Conservation (phyloP, 1,139 yeast species). For the Sugiyamaella xylanicola region DNA sequence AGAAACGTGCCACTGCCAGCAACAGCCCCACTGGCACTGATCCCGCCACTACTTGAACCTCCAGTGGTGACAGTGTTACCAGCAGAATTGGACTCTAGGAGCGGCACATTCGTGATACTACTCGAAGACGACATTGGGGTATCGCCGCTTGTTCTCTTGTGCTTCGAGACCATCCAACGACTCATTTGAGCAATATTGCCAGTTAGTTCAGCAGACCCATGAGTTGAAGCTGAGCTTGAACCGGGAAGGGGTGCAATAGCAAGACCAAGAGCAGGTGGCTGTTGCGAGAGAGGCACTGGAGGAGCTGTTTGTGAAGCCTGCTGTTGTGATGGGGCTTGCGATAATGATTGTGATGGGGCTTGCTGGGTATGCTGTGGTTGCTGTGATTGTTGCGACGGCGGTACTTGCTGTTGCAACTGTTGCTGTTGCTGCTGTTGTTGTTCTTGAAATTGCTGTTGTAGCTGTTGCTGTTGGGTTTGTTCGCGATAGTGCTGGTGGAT, state of each 20-base stretch:
- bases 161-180: conserved; percentile 14
- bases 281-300: background rate
- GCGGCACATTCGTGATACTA: conserved; percentile 8
- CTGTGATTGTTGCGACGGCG: background rate
- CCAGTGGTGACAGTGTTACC: background rate
- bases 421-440: conserved; percentile 15
- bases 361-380: background rate
- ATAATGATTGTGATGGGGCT: background rate
- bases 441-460: conserved; percentile 5
- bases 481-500: conserved; percentile 6
- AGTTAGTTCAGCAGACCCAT: background rate
- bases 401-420: background rate
- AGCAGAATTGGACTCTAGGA: background rate
- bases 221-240: background rate
- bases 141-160: conserved; percentile 12
- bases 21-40: background rate
- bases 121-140: conserved; percentile 18
- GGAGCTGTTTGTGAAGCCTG: background rate
- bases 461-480: conserved; percentile 9
- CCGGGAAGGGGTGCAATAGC: background rate
- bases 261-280: background rate
- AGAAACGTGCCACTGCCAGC: conserved; percentile 9
- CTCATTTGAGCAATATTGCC: conserved; percentile 6
- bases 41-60: background rate
- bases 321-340: background rate